These are phyloP conservation scores for Amborella trichopoda DNA, from an alignment of 164 flowering plant species.

Conservation along the genomic window DNA sequence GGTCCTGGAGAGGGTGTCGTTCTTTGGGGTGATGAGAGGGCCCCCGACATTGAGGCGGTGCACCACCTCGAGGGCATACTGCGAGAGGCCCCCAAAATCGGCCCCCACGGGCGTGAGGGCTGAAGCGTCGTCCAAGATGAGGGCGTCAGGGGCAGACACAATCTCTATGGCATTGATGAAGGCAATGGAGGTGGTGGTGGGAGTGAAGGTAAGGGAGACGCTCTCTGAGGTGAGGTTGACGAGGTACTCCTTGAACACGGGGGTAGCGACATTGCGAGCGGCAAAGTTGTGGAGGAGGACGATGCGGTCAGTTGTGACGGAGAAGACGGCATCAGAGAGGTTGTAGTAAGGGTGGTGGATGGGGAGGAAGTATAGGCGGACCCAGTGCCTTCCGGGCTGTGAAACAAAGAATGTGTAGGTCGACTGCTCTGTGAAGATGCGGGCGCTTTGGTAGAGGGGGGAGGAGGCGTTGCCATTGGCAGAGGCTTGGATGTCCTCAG, in stretches of 20 bases:
- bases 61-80: constrained; percentile 29
- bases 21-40: constrained; percentile 23
- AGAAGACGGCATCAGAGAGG: constrained; percentile 42
- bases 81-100: constrained; percentile 34
- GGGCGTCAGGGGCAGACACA: constrained; percentile 50
- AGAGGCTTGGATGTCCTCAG: constrained; percentile 33
- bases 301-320: constrained; percentile 32
- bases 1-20: constrained; percentile 62
- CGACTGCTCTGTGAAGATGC: constrained; percentile 37
- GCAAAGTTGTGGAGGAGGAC: constrained; percentile 71
- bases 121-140: constrained; percentile 41
- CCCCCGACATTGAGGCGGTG: constrained; percentile 79
- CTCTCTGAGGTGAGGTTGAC: constrained; percentile 27
- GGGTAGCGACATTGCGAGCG: constrained; percentile 2
- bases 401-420: constrained; percentile 42
- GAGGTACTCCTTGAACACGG: constrained; percentile 61
- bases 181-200: constrained; percentile 42
- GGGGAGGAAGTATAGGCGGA: constrained; percentile 70
- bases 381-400: constrained; percentile 43
- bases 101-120: constrained; percentile 24
- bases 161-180: constrained; percentile 78
- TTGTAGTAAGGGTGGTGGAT: constrained; percentile 32
- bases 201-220: constrained; percentile 47
- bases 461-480: constrained; percentile 12
- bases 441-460: constrained; percentile 38